These are phyloP conservation scores for Thermochaetoides thermophila DNA, from an alignment of 495 filamentous ascomycete species.

Conservation along the genomic window DNA sequence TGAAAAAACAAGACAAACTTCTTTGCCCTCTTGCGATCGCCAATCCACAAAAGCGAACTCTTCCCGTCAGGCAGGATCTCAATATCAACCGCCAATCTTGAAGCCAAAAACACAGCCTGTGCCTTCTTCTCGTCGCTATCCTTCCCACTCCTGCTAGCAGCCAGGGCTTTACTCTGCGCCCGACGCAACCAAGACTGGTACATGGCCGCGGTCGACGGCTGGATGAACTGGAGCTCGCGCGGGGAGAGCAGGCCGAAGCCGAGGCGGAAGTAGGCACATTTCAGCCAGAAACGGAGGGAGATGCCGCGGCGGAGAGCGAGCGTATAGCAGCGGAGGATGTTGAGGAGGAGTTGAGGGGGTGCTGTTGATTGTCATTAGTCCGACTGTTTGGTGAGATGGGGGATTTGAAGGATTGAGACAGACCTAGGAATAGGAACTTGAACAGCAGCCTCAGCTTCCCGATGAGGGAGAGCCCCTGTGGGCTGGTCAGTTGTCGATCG, in stretches of 20 bases:
- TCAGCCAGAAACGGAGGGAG: constrained; percentile 6
- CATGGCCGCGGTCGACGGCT: constrained; percentile 1
- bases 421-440: constrained; percentile 6
- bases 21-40: constrained; percentile 13
- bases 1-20: constrained; percentile 24
- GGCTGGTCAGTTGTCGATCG: too few species aligned
- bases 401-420: neutral
- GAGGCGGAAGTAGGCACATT: constrained; percentile 11
- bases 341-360: constrained; percentile 8
- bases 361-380: neutral
- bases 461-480: neutral
- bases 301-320: constrained; percentile 9
- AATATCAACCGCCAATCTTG: constrained; percentile 5
- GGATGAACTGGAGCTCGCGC: constrained; percentile 8
- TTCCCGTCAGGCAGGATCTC: constrained; percentile 11
- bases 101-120: constrained; percentile 6
- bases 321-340: constrained; percentile 7
- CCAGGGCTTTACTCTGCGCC: too few species aligned
- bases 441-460: constrained; percentile 4
- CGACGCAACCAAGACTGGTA: constrained; percentile 9
- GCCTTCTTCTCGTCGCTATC: too few species aligned
- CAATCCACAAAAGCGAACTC: constrained; percentile 18
- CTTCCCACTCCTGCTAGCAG: too few species aligned
- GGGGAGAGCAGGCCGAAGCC: constrained; percentile 6
- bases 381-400: neutral